These are phyloP conservation scores for Pichia norvegensis DNA, from an alignment of 1,139 yeast genomes.

Conservation along the genomic window DNA sequence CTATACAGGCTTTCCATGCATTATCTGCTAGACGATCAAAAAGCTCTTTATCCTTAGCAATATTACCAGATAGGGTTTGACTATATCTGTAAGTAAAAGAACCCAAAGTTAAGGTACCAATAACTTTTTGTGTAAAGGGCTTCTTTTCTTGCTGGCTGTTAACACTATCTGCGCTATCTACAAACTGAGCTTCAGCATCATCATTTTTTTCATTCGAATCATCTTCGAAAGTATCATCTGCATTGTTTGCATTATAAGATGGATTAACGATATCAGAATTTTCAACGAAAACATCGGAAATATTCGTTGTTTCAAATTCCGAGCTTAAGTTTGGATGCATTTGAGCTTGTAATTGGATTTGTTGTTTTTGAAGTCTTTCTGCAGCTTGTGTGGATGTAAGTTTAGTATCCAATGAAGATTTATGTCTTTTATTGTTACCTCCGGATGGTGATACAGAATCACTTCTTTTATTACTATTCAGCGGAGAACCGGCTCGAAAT, in stretches of 20 bases:
- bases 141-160: neutral
- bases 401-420: neutral
- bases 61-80: constrained; percentile 11
- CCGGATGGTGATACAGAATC: neutral
- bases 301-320: constrained; percentile 2
- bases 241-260: neutral
- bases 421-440: constrained; percentile 2
- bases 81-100: constrained; percentile 12
- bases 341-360: constrained; percentile 8
- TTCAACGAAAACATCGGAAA: constrained; percentile 8
- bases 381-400: constrained; percentile 2
- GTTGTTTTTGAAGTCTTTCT: constrained; percentile 8
- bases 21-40: constrained; percentile 11
- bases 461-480: neutral
- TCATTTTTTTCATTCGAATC: neutral
- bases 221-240: constrained; percentile 1
- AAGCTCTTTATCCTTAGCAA: constrained; percentile 8
- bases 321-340: constrained; percentile 7
- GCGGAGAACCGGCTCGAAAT: neutral
- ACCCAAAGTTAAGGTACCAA: constrained; percentile 9
- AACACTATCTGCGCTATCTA: neutral
- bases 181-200: neutral
- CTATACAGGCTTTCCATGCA: constrained; percentile 14
- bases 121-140: constrained; percentile 2
- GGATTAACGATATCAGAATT: neutral